Conservation (phyloP, 1,284 basidiomycete species). For the Fistulinella staudtii region DNA sequence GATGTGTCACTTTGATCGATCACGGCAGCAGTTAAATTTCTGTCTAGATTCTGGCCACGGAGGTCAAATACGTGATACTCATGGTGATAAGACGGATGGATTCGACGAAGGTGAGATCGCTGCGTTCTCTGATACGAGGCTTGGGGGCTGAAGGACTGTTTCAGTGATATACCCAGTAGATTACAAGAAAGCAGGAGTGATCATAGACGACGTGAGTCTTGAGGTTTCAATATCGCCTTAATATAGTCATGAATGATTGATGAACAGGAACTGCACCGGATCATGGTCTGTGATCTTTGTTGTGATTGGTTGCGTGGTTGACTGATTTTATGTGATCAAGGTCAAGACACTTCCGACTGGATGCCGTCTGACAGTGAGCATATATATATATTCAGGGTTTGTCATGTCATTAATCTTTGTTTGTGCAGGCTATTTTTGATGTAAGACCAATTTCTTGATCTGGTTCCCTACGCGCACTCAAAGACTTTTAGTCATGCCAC, state of each 20-base stretch:
- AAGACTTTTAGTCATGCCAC: constrained; percentile 21
- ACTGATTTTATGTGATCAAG: constrained; percentile 30
- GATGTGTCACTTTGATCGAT: not conserved
- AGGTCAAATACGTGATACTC: constrained; percentile 66
- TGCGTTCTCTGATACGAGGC: not conserved
- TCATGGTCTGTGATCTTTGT: constrained; percentile 45
- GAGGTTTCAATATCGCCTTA: not conserved
- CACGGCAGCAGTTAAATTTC: not conserved
- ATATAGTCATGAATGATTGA: constrained; percentile 5
- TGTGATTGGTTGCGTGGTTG: not conserved
- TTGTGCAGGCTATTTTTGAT: constrained; percentile 63
- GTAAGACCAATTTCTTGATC: constrained; percentile 36
- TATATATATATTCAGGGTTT: not conserved
- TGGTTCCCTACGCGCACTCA: not conserved
- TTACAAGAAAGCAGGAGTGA: constrained; percentile 62
- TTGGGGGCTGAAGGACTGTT: not conserved
- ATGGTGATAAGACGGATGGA: constrained; percentile 69
- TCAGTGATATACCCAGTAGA: constrained; percentile 73
- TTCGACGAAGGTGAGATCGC: constrained; percentile 58
- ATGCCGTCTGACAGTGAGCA: constrained; percentile 67
- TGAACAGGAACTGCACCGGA: constrained; percentile 60
- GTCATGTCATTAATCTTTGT: not conserved
- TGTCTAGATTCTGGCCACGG: constrained; percentile 76
- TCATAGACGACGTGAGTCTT: constrained; percentile 70
- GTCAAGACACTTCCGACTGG: constrained; percentile 56